These are phyloP conservation scores for Amanita rubescens DNA, from an alignment of 768 basidiomycete species.

Conservation along the genomic window DNA sequence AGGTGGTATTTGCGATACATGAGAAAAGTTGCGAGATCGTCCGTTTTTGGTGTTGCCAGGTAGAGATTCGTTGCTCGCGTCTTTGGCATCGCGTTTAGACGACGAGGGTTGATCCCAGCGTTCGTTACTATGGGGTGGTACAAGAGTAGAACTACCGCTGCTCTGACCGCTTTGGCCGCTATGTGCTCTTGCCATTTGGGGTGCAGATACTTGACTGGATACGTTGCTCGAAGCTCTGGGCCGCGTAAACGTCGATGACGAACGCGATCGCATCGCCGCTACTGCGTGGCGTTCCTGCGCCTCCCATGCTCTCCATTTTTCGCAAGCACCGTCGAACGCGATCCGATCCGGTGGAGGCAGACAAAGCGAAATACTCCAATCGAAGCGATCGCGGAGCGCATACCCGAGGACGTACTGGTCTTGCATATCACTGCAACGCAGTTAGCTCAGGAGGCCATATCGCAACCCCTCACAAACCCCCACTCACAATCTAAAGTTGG, in stretches of 20 bases:
- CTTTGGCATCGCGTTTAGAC: background rate
- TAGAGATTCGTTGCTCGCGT: background rate
- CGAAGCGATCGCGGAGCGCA: slow-evolving; percentile 40
- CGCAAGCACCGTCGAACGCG: slow-evolving; percentile 48
- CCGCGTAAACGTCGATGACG: background rate
- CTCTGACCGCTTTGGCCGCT: background rate
- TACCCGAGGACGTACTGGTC: slow-evolving; percentile 43
- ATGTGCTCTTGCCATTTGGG: background rate
- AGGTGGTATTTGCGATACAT: slow-evolving; percentile 17
- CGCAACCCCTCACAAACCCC: slow-evolving; percentile 1
- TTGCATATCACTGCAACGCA: slow-evolving; percentile 50
- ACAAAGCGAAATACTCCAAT: slow-evolving; percentile 36
- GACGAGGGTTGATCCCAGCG: background rate
- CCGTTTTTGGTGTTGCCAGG: slow-evolving; percentile 1
- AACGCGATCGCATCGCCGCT: background rate
- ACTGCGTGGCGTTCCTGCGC: slow-evolving; percentile 18
- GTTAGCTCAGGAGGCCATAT: background rate
- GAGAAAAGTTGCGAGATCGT: slow-evolving; percentile 6
- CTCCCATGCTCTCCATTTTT: slow-evolving; percentile 48
- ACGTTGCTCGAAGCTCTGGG: background rate
- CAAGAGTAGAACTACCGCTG: background rate
- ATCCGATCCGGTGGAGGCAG: slow-evolving; percentile 43
- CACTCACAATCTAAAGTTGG: slow-evolving; percentile 55
- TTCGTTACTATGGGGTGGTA: background rate
- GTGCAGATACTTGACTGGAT: background rate